Base-by-base conservation (phyloP, 1,284 basidiomycete species). In the Vanrija humicola region DNA sequence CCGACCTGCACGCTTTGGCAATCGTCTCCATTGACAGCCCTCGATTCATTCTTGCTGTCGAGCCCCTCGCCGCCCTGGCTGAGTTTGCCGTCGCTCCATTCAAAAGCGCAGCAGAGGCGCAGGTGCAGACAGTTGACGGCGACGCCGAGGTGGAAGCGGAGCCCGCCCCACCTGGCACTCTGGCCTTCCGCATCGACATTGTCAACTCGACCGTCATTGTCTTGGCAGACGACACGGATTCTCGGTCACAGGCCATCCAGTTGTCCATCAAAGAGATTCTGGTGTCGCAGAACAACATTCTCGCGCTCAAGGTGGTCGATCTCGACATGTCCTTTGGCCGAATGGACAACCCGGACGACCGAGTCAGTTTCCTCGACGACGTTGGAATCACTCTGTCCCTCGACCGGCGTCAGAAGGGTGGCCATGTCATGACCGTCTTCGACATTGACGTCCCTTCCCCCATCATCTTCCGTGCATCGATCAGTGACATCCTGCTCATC, bases 11-110 rank as follows among this genome's bases (percentile, higher is more conserved):
- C 34, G 81, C 88, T 6, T 78, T 92, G 40, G 88, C 86, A 4
- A 83, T 98, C 57, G 79, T 96, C 39, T 93, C 92, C 0, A 81
- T 99, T 38, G 96, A 98, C 72, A 92, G 89, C 29, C 96, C 96
- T 6, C 86, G 90, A 66, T 81, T 98, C 65, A 90, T 98, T 59
- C 91, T 99, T 66, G 88, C 96, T 5, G 81, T 97, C 21, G 93
- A 98, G 64, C 95, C 92, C 0, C 82, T 98, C 38, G 90, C 97
- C 67, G 87, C 89, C 1, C 78, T 99, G 34, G 78, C 93, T 29
- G 84, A 87, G 57, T 98, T 97, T 75, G 90, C 95, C 70, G 82
- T 82, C 44, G 86, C 84, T 57, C 82, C 87, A 0, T 84, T 86
- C 64, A 69, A 74, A 59, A 67, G 62, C 42, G 44, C 10, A 5